These are phyloP conservation scores for Excoecaria agallocha DNA, from an alignment of 345 rosid species.

Conservation along the genomic window DNA sequence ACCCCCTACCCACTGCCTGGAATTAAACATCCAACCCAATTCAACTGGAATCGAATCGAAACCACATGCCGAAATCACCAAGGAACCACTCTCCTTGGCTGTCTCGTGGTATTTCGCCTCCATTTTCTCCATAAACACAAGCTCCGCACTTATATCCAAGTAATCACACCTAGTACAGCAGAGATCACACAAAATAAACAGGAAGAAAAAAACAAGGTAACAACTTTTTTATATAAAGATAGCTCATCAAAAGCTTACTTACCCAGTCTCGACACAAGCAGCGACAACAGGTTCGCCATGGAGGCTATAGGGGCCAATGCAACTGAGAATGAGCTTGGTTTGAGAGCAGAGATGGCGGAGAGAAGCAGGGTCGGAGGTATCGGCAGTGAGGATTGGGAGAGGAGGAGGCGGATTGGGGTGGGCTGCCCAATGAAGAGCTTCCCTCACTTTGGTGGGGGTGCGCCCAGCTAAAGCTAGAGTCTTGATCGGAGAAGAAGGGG, in stretches of 20 bases:
- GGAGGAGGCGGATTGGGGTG: constrained; percentile 53
- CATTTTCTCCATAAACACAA: constrained; percentile 83
- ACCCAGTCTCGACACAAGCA: constrained; percentile 80
- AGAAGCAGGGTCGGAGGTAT: constrained; percentile 66
- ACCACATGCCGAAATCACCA: constrained; percentile 85
- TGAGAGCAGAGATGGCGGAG: constrained; percentile 64
- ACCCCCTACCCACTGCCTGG: constrained; percentile 69
- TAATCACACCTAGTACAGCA: constrained; percentile 44
- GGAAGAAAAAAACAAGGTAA: no score
- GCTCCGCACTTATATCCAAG: constrained; percentile 87
- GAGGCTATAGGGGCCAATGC: constrained; percentile 84
- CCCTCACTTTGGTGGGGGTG: constrained; percentile 47
- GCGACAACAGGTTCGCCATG: constrained; percentile 76
- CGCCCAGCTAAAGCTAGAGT: constrained; percentile 83
- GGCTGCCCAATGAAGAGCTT: constrained; percentile 73
- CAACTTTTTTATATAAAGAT: no score
- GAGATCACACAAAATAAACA: no score
- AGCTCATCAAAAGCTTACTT: neutral
- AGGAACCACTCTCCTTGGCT: constrained; percentile 61
- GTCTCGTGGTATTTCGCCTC: constrained; percentile 63
- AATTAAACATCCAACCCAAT: constrained; percentile 64
- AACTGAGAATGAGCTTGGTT: constrained; percentile 71
- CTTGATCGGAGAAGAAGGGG: constrained; percentile 52
- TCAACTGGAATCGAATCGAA: constrained; percentile 87
- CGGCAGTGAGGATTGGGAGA: constrained; percentile 63